These are phyloP conservation scores for Xylariaceae sp. DNA, from an alignment of 2,329 filamentous ascomycete genomes.

Conservation along the genomic window DNA sequence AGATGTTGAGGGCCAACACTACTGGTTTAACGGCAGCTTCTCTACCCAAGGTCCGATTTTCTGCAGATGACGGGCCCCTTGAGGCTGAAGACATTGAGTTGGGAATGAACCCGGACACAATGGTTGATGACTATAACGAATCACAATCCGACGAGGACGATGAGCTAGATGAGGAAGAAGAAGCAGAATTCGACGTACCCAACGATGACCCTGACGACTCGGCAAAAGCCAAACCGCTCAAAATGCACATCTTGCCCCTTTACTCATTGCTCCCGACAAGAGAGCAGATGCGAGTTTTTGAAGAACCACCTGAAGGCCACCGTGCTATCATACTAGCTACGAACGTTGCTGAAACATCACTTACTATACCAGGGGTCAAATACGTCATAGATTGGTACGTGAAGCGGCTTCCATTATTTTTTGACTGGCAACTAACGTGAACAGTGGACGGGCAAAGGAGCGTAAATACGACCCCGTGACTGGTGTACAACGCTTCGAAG, in stretches of 20 bases:
- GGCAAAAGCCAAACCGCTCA: conserved; percentile 57
- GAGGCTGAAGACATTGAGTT: conserved; percentile 88
- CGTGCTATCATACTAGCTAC: conserved; percentile 88
- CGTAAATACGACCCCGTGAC: conserved; percentile 83
- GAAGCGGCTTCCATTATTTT: not conserved
- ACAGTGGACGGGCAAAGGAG: conserved; percentile 82
- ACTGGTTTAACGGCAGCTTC: conserved; percentile 54
- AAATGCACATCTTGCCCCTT: conserved; percentile 86
- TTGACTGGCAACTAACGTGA: conserved; percentile 5
- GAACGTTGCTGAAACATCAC: conserved; percentile 94
- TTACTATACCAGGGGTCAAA: conserved; percentile 87
- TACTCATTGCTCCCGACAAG: conserved; percentile 89
- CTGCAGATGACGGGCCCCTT: conserved; percentile 72
- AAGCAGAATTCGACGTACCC: conserved; percentile 63
- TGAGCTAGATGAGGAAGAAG: conserved; percentile 52
- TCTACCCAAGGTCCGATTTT: conserved; percentile 69
- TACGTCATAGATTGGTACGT: conserved; percentile 68
- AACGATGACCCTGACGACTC: conserved; percentile 66
- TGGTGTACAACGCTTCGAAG: conserved; percentile 91
- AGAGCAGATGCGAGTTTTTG: conserved; percentile 89
- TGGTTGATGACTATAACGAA: conserved; percentile 48
- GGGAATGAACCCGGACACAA: conserved; percentile 61
- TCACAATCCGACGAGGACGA: conserved; percentile 46
- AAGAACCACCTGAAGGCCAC: conserved; percentile 76
- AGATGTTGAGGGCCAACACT: conserved; percentile 69